Evolutionary conservation across 176 grass and related monocot species (phyloP).

Genomic region (Cenchrus americanus): DNA sequence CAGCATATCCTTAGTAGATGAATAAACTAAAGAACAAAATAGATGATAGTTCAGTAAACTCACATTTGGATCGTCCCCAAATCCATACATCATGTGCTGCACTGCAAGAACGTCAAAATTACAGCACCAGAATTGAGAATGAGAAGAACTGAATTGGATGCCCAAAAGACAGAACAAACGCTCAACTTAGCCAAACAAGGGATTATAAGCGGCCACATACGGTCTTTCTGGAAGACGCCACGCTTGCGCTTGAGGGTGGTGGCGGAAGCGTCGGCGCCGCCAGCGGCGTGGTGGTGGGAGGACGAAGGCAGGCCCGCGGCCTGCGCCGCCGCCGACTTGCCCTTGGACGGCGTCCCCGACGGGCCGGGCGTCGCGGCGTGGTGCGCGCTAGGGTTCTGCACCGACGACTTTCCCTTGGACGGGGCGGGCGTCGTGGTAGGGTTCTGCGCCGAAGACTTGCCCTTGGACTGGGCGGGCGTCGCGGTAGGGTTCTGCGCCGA

Average conservation of each 20-base stretch:
- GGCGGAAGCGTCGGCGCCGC: slow-evolving; percentile 32
- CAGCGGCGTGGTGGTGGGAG: slow-evolving; percentile 42
- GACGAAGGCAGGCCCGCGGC: slow-evolving; percentile 42
- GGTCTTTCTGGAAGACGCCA: slow-evolving; percentile 89
- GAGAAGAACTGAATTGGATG: neutral
- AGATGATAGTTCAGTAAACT: slow-evolving; percentile 27
- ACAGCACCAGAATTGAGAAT: neutral
- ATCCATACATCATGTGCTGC: slow-evolving; percentile 99
- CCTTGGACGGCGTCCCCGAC: slow-evolving; percentile 37
- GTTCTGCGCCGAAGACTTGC: slow-evolving; percentile 43
- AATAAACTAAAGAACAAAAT: slow-evolving; percentile 9
- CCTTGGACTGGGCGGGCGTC: slow-evolving; percentile 34
- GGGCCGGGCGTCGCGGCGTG: neutral
- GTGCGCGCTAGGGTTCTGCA: slow-evolving; percentile 32
- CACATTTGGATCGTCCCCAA: slow-evolving; percentile 94
- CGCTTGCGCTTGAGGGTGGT: slow-evolving; percentile 90
- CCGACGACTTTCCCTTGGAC: slow-evolving; percentile 31
- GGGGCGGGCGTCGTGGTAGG: slow-evolving; percentile 4
- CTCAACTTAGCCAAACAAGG: neutral
- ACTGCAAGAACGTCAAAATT: slow-evolving; percentile 48
- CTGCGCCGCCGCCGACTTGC: slow-evolving; percentile 37
- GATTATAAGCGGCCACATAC: slow-evolving; percentile 32
- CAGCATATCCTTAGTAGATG: neutral
- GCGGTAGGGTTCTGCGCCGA: slow-evolving; percentile 28
- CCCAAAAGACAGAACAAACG: neutral